Evolutionary conservation across 441 rosid species (phyloP), one percentile per base, ranked within the genome.

Genomic region (Metrosideros polymorpha): DNA sequence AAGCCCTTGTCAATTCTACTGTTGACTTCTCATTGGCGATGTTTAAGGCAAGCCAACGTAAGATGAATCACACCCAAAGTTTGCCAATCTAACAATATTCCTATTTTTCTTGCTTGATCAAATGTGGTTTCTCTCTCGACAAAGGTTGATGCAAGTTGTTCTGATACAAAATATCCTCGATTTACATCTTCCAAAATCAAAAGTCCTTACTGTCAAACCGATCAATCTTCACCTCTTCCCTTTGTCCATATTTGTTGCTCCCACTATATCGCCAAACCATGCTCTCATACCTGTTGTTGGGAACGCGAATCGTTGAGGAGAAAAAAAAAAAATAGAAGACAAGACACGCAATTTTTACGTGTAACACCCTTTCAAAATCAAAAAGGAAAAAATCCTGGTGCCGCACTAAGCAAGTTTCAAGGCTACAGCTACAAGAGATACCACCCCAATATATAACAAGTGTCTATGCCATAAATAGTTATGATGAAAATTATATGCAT

Each of bases 301-400:
- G 3, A 63, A 32, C 2, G 0, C 1, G 0, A 63, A 63, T 1
- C 18, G 2, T 18, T 0, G 0, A 61, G 8, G 10, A 9, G 2
- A 3, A 1, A 61, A n/a, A 12, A n/a, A 12, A 3, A 13, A 30
- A 14, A 59, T 12, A 27, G 10, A n/a, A 57, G 14, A 61, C 0
- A 35, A 63, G 0, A 18, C 1, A 0, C 2, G 1, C 7, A 63
- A 63, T 17, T 63, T 63, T 19, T 17, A 7, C 25, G 9, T 2
- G 43, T 7, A 32, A 63, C 18, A 18, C 12, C 7, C 12, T 17
- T 63, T 63, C 76, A 63, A 63, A 30, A 30, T 30, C 25, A 18
- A 6, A 63, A 32, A 15, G 10, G 75, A 22, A 18, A 4, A 32
- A 32, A 63, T 19, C 15, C 2, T 7, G 2, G 5, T 9, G 14